phyloP scores from a whole-genome alignment of 1,284 basidiomycete genomes.

The Apiotrichum sp. region DNA sequence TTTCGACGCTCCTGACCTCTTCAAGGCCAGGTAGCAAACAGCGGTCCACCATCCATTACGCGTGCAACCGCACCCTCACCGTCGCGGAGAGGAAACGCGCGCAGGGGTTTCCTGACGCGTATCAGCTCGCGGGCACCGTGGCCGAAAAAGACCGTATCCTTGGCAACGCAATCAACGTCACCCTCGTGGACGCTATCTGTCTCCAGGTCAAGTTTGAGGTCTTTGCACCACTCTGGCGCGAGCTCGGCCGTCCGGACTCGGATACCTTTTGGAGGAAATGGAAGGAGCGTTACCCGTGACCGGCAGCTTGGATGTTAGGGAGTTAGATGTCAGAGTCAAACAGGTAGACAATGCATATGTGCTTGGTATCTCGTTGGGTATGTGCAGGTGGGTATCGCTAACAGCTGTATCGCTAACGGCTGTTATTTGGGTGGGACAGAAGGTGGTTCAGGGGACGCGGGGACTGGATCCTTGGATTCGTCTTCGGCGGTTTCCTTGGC shows the following conservation, averaged over 20 bases:
- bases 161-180: constrained; percentile 22
- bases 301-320: background rate
- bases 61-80: too few species aligned
- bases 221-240: constrained; percentile 18
- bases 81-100: too few species aligned
- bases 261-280: constrained; percentile 6
- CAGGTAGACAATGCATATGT: background rate
- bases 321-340: too few species aligned
- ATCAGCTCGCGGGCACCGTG: constrained; percentile 14
- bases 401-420: background rate
- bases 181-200: constrained; percentile 20
- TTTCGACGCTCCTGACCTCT: constrained; percentile 18
- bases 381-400: background rate
- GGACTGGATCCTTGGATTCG: background rate
- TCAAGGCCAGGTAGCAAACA: constrained; percentile 13
- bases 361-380: constrained; percentile 2
- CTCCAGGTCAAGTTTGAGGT: constrained; percentile 15
- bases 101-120: constrained; percentile 19
- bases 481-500: too few species aligned
- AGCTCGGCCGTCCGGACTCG: constrained; percentile 7
- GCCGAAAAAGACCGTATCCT: constrained; percentile 13
- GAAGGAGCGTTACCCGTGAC: background rate
- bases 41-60: constrained; percentile 17
- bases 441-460: background rate
- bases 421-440: background rate